Percentiles rank a stretch among this genome's conserved stretches.
These are phyloP conservation scores for Astrephomene gubernaculifera DNA, from an alignment of 139 green algal genomes.

Conservation along the genomic window DNA sequence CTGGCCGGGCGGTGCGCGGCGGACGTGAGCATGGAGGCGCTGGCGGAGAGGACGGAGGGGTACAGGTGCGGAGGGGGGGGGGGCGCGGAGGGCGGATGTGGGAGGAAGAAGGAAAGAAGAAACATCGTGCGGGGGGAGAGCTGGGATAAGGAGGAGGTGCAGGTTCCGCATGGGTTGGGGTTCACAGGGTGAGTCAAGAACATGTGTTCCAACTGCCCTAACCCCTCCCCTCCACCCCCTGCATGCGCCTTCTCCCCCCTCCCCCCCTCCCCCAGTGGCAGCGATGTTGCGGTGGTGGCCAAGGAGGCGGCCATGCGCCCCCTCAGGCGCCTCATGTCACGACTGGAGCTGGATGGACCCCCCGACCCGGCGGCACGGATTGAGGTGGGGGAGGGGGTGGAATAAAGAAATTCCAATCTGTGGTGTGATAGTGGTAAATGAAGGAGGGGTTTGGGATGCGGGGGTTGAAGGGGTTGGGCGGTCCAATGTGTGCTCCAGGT, in stretches of 20 bases:
- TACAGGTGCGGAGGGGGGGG: slow-evolving; percentile 48
- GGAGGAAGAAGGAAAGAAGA: no score
- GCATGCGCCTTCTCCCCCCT: not conserved
- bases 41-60: slow-evolving; percentile 57
- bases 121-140: no score
- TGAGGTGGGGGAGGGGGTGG: slow-evolving; percentile 11
- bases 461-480: not conserved
- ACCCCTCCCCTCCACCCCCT: not conserved
- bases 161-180: no score
- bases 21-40: slow-evolving; percentile 44
- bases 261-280: slow-evolving; percentile 33
- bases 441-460: not conserved
- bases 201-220: no score
- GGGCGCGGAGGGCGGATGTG: not conserved
- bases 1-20: slow-evolving; percentile 43
- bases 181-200: no score
- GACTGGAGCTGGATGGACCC: slow-evolving; percentile 57
- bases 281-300: slow-evolving; percentile 66
- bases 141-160: no score
- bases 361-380: slow-evolving; percentile 22
- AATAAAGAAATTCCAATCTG: not conserved
- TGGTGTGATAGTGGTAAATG: not conserved
- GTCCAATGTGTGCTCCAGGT: not conserved
- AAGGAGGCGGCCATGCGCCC: slow-evolving; percentile 78
- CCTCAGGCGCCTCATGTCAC: slow-evolving; percentile 62